Evolutionary conservation across 2,329 filamentous ascomycete species (phyloP), one percentile per base, ranked within the genome.

Genomic region (Colletotrichum magnum): DNA sequence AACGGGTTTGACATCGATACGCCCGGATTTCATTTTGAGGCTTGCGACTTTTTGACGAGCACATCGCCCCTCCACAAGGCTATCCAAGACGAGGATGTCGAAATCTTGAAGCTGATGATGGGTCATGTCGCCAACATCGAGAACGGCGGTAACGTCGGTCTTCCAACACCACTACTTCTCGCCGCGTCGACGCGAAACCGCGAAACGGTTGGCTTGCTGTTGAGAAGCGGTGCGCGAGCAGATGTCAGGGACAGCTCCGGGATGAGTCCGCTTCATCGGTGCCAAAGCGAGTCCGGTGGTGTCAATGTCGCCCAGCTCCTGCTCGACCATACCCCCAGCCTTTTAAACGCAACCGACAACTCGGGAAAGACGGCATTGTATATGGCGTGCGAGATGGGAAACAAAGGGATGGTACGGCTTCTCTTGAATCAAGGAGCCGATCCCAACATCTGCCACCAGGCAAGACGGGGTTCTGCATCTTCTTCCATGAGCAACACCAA

Each of bases 121-220:
- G 61, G 57, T 6, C 69, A 72, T 24, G 69, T 72, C 26, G 53
- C 66, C 16, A 62, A 74, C 28, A 58, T 77, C 21, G 74, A 75
- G 56, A 71, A 73, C n/a, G 62, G 50, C 6, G 65, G 67, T 4
- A 73, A 75, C 51, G 60, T 56, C 6, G 72, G 68, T 0, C 56
- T 70, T 1, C 75, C 73, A 43, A 77, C 77, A 6, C 73, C 76
- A 21, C 41, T 80, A 18, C 75, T 79, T 45, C 62, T 72, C 7
- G 79, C 78, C 2, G 78, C 78, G n/a, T 72, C 74, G 3, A 78
- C 73, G 18, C 74, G 75, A 10, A 76, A 77, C 18, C 73, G 73
- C 28, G 47, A 75, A 15, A 61, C 77, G 0, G 76, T 75, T 16
- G 67, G 71, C n/a, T 60, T 78, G 6, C 64, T 80, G 2, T 66